phyloP scores from a whole-genome alignment of 2,329 filamentous ascomycete species.

The Penicillium sp. region DNA sequence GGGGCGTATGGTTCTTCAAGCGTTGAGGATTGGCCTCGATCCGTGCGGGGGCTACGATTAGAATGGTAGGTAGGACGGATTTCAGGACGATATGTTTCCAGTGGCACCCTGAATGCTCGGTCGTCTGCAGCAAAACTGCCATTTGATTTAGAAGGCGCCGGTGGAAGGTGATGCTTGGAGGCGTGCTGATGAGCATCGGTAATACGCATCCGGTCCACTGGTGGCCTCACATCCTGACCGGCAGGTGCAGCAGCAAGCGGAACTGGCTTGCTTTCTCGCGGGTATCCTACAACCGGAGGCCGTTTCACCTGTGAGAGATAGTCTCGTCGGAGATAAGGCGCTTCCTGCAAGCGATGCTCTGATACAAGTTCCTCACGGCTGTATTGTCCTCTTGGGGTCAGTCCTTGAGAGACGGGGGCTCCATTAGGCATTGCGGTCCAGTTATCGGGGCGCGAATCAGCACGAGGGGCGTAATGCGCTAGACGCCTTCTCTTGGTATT shows the following conservation, averaged over 20 bases:
- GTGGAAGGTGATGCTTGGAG: slow-evolving; percentile 12
- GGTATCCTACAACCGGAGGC: slow-evolving; percentile 15
- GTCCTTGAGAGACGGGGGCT: slow-evolving; percentile 13
- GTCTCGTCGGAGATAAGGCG: slow-evolving; percentile 21
- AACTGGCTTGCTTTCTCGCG: slow-evolving; percentile 13
- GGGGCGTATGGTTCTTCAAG: slow-evolving; percentile 10
- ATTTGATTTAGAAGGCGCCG: slow-evolving; percentile 13
- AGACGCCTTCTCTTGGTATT: slow-evolving; percentile 34
- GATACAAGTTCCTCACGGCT: slow-evolving; percentile 13
- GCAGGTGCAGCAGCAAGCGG: slow-evolving; percentile 11
- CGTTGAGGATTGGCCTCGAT: slow-evolving; percentile 8
- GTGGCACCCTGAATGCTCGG: slow-evolving; percentile 16
- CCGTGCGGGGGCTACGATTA: slow-evolving; percentile 16
- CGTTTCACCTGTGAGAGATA: slow-evolving; percentile 20
- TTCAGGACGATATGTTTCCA: slow-evolving; percentile 12
- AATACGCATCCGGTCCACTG: slow-evolving; percentile 15
- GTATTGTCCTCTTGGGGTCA: slow-evolving; percentile 15
- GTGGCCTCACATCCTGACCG: slow-evolving; percentile 15
- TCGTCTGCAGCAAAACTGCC: slow-evolving; percentile 17
- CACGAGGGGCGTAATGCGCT: slow-evolving; percentile 20
- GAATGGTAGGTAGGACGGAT: slow-evolving; percentile 17
- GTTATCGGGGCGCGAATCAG: slow-evolving; percentile 9
- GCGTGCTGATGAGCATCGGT: slow-evolving; percentile 15
- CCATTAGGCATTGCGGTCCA: slow-evolving; percentile 13
- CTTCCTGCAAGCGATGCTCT: slow-evolving; percentile 18